Percentiles rank a stretch among this genome's conserved stretches.
Evolutionary conservation across 352 stramenopile genomes (phyloP).

Genomic region (Phytophthora hibernalis): DNA sequence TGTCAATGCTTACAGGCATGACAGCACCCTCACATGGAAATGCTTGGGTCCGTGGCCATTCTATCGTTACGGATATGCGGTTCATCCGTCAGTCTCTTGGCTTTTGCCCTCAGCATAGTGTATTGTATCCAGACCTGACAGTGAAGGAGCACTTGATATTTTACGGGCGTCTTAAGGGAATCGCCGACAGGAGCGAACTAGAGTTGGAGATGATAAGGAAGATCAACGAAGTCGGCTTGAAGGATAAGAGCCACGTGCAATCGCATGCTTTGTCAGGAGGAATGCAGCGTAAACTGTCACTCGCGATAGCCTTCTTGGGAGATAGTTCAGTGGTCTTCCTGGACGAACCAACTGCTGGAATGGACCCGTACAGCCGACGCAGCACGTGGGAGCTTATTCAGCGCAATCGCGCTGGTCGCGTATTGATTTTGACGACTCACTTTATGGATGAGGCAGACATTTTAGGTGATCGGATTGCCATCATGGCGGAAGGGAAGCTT

Average conservation of each 20-base stretch:
- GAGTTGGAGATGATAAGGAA: constrained; percentile 53
- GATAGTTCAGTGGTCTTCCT: constrained; percentile 80
- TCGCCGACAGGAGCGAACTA: constrained; percentile 29
- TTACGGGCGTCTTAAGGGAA: constrained; percentile 93
- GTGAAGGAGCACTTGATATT: constrained; percentile 96
- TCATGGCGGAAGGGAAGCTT: constrained; percentile 83
- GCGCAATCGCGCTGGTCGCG: constrained; percentile 53
- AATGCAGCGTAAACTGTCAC: constrained; percentile 83
- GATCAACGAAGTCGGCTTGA: constrained; percentile 91
- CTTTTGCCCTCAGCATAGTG: constrained; percentile 97
- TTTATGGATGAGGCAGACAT: constrained; percentile 94
- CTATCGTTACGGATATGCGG: constrained; percentile 77
- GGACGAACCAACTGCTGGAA: constrained; percentile 92
- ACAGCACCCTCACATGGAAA: constrained; percentile 60
- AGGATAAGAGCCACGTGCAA: constrained; percentile 82
- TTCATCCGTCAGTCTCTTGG: constrained; percentile 91
- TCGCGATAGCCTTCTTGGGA: constrained; percentile 81
- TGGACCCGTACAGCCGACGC: constrained; percentile 93
- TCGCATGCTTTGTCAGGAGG: constrained; percentile 71
- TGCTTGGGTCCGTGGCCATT: constrained; percentile 62
- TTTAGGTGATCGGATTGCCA: constrained; percentile 90
- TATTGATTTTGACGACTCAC: constrained; percentile 93
- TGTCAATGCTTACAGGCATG: constrained; percentile 87
- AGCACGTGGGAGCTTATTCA: constrained; percentile 90
- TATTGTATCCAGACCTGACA: constrained; percentile 95